Evolutionary conservation across 2,329 filamentous ascomycete genomes (phyloP).

Genomic region (Bipolaris sorokiniana): DNA sequence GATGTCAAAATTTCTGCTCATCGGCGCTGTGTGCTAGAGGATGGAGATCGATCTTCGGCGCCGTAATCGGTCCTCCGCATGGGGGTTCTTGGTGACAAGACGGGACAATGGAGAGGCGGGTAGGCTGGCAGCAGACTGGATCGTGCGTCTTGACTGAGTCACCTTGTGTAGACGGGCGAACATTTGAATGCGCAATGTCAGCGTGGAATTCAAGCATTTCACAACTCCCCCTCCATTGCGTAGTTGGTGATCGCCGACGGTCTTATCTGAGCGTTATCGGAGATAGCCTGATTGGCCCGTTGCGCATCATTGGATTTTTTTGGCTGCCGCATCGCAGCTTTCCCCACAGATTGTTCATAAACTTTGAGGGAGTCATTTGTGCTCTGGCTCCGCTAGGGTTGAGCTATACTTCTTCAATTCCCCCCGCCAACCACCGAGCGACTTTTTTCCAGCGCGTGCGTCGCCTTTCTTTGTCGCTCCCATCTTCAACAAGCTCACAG

Average conservation of each 20-base stretch:
- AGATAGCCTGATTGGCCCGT: slow-evolving; percentile 35
- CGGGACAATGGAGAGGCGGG: slow-evolving; percentile 1
- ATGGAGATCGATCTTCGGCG: slow-evolving; percentile 21
- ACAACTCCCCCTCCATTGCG: slow-evolving; percentile 1
- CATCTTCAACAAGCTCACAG: slow-evolving; percentile 40
- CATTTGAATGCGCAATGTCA: neutral
- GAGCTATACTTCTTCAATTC: slow-evolving; percentile 44
- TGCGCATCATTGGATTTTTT: slow-evolving; percentile 41
- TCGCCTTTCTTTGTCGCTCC: slow-evolving; percentile 19
- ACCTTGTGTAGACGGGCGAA: neutral
- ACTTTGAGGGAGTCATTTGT: slow-evolving; percentile 35
- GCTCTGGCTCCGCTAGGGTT: slow-evolving; percentile 37
- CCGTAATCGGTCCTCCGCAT: slow-evolving; percentile 29
- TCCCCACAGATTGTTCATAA: slow-evolving; percentile 42
- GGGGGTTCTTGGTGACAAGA: slow-evolving; percentile 3
- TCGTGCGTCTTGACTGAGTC: slow-evolving; percentile 1
- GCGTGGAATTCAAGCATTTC: neutral
- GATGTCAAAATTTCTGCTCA: slow-evolving; percentile 33
- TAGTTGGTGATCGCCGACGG: slow-evolving; percentile 23
- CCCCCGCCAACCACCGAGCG: slow-evolving; percentile 25
- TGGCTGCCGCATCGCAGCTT: slow-evolving; percentile 37
- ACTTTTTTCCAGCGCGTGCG: slow-evolving; percentile 26
- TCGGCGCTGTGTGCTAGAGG: slow-evolving; percentile 19
- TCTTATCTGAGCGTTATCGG: slow-evolving; percentile 43
- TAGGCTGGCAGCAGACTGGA: neutral